phyloP scores from a whole-genome alignment of 164 flowering plant species.

The Amborella trichopoda region DNA sequence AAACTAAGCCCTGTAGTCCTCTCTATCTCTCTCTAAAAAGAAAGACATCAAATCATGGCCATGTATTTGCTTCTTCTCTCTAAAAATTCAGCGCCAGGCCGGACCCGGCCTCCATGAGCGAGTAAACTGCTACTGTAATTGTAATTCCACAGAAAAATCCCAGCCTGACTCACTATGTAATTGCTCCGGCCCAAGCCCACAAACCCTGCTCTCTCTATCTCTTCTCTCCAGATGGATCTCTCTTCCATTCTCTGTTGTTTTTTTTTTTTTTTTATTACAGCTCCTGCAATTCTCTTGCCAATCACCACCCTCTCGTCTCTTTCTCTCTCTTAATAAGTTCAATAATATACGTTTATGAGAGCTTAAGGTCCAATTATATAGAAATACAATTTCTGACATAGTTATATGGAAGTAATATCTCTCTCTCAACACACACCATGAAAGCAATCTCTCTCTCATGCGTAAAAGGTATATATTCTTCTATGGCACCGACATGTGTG shows the following conservation, averaged over 20 bases:
- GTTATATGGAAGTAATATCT: too few relatives aligned
- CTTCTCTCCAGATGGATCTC: slow-evolving; percentile 44
- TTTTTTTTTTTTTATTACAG: slow-evolving; percentile 45
- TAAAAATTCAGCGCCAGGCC: slow-evolving; percentile 75
- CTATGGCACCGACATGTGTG: too few relatives aligned
- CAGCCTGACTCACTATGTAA: slow-evolving; percentile 81
- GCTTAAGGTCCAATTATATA: too few relatives aligned
- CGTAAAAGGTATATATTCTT: too few relatives aligned
- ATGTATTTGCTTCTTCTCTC: too few relatives aligned
- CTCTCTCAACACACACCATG: too few relatives aligned
- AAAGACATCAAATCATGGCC: too few relatives aligned
- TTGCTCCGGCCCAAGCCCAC: slow-evolving; percentile 52
- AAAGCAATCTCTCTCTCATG: too few relatives aligned
- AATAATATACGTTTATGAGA: too few relatives aligned
- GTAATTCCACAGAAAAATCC: slow-evolving; percentile 71
- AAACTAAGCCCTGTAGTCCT: too few relatives aligned
- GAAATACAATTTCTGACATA: too few relatives aligned
- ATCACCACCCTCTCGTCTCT: slow-evolving; percentile 48
- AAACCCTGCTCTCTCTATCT: slow-evolving; percentile 68
- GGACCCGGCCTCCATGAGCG: slow-evolving; percentile 46
- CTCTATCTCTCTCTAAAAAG: slow-evolving; percentile 1
- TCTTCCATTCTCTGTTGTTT: slow-evolving; percentile 59
- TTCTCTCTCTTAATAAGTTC: slow-evolving; percentile 52
- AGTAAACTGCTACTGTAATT: slow-evolving; percentile 50
- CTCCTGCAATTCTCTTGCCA: slow-evolving; percentile 45